Evolutionary conservation across 257 asterid species (phyloP).

Genomic region (Solanum neorickii): DNA sequence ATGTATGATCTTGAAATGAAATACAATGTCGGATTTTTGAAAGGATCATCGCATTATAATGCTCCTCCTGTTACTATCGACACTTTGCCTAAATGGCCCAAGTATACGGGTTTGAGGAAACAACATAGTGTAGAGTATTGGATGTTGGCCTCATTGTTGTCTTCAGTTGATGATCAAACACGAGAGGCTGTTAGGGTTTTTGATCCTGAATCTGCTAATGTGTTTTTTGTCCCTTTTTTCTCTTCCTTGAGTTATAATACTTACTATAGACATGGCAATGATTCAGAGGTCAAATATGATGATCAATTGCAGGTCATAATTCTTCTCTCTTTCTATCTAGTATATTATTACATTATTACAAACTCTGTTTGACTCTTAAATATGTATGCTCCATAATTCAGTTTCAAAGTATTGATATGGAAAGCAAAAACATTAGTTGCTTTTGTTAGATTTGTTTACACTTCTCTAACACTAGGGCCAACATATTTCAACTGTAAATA

Average conservation of each 20-base stretch:
- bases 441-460: not conserved
- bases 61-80: constrained; percentile 21
- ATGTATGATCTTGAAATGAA: constrained; percentile 37
- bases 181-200: constrained; percentile 63
- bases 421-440: not conserved
- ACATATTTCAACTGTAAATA: not conserved
- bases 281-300: constrained; percentile 41
- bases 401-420: not conserved
- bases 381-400: not conserved
- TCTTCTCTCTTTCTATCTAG: not conserved
- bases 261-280: constrained; percentile 50
- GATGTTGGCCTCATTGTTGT: constrained; percentile 42
- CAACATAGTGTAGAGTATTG: constrained; percentile 53
- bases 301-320: constrained; percentile 63
- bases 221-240: constrained; percentile 82
- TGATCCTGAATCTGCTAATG: constrained; percentile 69
- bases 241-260: constrained; percentile 72
- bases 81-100: constrained; percentile 35
- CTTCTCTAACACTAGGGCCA: not conserved
- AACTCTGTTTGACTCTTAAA: not conserved
- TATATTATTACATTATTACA: not conserved
- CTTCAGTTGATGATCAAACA: constrained; percentile 1
- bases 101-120: constrained; percentile 22
- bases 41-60: not conserved
- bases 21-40: constrained; percentile 34